These are phyloP conservation scores for Dryas integrifolia DNA, from an alignment of 331 rosid species.

Conservation along the genomic window DNA sequence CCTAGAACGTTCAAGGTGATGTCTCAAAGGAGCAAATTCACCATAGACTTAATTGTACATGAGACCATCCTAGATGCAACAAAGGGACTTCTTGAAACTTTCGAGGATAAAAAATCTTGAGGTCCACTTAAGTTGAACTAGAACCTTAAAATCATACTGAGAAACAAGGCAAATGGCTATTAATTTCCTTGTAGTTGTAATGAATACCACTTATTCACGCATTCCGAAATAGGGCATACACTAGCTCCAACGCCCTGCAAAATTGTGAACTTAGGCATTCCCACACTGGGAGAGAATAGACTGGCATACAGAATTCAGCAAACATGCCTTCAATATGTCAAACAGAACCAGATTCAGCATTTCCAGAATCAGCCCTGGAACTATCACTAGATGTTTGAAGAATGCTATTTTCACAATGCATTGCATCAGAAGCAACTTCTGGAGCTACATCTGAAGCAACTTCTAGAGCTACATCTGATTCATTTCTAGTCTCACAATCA, in stretches of 20 bases:
- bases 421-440: slow-evolving; percentile 42
- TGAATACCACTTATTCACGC: slow-evolving; percentile 36
- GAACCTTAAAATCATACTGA: slow-evolving; percentile 14
- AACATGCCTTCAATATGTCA: neutral
- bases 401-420: slow-evolving; percentile 35
- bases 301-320: slow-evolving; percentile 3
- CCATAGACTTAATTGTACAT: slow-evolving; percentile 14
- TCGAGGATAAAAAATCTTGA: slow-evolving; percentile 27
- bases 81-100: slow-evolving; percentile 28
- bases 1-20: neutral
- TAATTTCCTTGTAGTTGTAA: slow-evolving; percentile 32
- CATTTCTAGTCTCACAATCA: slow-evolving; percentile 24
- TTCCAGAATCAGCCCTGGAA: slow-evolving; percentile 35
- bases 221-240: slow-evolving; percentile 28
- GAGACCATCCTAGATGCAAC: slow-evolving; percentile 30
- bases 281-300: slow-evolving; percentile 19
- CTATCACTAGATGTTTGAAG: slow-evolving; percentile 37
- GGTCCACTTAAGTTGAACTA: slow-evolving; percentile 8
- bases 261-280: slow-evolving; percentile 37
- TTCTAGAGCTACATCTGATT: slow-evolving; percentile 9
- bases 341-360: slow-evolving; percentile 32
- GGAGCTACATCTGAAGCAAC: slow-evolving; percentile 12
- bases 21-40: slow-evolving; percentile 16
- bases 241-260: slow-evolving; percentile 41
- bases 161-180: slow-evolving; percentile 24